Percentiles rank a stretch among this genome's conserved stretches.
Evolutionary conservation across 208 protist genomes (phyloP).

Genomic region (Trypanosoma melophagium): DNA sequence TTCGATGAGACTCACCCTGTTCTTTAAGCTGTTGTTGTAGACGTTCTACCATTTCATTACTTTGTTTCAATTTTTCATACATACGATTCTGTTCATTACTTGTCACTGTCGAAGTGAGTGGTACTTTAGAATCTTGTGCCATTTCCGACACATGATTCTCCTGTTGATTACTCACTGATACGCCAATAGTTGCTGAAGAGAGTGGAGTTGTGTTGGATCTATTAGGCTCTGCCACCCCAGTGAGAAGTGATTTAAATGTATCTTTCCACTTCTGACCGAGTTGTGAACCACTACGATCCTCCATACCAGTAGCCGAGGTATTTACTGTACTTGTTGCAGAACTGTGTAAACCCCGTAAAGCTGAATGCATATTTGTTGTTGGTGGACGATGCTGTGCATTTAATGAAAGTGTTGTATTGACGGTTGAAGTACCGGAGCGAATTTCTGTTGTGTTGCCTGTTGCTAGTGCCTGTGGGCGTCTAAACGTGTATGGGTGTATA

Average conservation of each 20-base stretch:
- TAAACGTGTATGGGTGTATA: too few relatives aligned
- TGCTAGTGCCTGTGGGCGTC: conserved; percentile 1
- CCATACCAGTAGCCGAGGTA: conserved; percentile 8
- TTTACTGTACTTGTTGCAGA: conserved; percentile 13
- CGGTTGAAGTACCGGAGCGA: conserved; percentile 8
- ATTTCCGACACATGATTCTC: not conserved
- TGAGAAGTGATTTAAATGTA: conserved; percentile 50
- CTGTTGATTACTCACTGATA: too few relatives aligned
- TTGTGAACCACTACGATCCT: conserved; percentile 23
- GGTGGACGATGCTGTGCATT: not conserved
- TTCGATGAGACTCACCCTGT: conserved; percentile 34
- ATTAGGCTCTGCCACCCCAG: conserved; percentile 8
- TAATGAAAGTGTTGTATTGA: conserved; percentile 20
- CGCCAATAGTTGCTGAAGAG: too few relatives aligned
- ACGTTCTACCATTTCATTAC: conserved; percentile 2
- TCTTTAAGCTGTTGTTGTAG: conserved; percentile 38
- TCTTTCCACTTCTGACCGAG: conserved; percentile 49
- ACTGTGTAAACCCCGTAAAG: not conserved
- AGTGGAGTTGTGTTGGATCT: too few relatives aligned
- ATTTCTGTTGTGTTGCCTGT: not conserved
- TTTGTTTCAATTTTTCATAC: not conserved
- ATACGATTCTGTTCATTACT: not conserved
- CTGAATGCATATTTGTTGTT: not conserved
- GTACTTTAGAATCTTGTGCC: not conserved
- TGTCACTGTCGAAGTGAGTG: not conserved